Base-by-base conservation (phyloP, 2,329 filamentous ascomycete genomes). In the Scedosporium boydii region DNA sequence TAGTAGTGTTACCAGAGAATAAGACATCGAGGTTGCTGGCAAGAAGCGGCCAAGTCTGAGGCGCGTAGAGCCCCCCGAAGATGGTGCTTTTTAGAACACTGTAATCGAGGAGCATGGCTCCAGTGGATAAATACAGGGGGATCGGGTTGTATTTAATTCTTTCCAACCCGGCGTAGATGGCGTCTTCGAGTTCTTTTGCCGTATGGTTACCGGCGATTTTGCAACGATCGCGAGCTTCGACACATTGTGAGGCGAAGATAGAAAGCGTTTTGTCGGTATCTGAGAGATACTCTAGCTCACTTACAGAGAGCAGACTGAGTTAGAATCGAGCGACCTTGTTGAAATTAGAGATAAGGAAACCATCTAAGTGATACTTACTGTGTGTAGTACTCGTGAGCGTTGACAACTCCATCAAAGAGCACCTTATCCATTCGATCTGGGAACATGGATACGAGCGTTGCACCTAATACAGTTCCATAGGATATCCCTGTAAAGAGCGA, bases 361-460 rank as follows among this genome's bases (percentile, higher is more conserved):
- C 34, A 14, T 1, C 2, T 14, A 10, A 14, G 34, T 38, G 34
- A 38, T 2, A 64, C 67, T 18, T 63, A 71, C 69, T 59, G 57
- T 61, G 68, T 63, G 58, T 73, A 72, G 44, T 70, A 73, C n/a
- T 74, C 69, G 18, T 71, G 69, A 0, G 67, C 65, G 56, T 74
- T 74, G 5, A 69, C 63, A 1, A 72, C 69, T 21, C 69, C 71
- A 38, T 75, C 72, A 1, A 74, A 59, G 26, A 75, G 62, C 58
- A 74, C 63, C 60, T 68, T 72, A 58, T 73, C 71, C 21, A 74
- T 65, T 16, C 64, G 66, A 4, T 73, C 68, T 0, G 72, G 76
- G 61, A 77, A 78, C 75, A 79, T 78, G 55, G 74, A 70, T 1
- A 72, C 74, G 2, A 71, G 66, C 1, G 73, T 76, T 4, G 69